Base-by-base conservation (phyloP, 257 asterid genomes). In the Nicotiana otophora region DNA sequence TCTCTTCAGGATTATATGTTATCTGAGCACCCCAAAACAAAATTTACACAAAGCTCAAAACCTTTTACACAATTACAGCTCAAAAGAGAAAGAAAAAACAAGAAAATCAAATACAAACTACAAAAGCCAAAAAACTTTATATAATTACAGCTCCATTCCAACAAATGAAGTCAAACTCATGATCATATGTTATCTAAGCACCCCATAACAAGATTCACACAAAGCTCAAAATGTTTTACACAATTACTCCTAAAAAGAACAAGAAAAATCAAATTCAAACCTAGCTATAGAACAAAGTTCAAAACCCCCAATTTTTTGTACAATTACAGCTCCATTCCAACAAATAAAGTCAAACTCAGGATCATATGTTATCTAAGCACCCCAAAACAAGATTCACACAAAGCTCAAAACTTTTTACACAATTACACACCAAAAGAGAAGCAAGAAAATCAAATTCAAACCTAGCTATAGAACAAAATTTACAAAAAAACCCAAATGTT, bases 1-100 rank as follows among this genome's bases (percentile, higher is more conserved):
- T 92, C 20, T 88, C 96, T 86, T 91, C 95, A 81, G 86, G 88
- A 85, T 89, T 90, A 83, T 92, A 91, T 78, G 82, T 89, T 77
- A 90, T 87, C 98, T 94, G 87, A 57, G 51, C 75, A 42, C 81
- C 82, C 53, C 86, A 77, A 77, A 39, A 78, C 75, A 66, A 57
- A 66, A 84, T 72, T 28, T 61, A 77, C 28, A 63, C 17, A 82
- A 64, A 80, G 31, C 19, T 19, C 62, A 36, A 72, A 74, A 36
- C 53, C 81, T 63, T 54, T 53, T 19, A 33, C 63, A 31, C 19
- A 66, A 42, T 30, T 11, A 55, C 51, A 83, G n/a, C 58, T 23
- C 34, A 3, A 81, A 19, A 60, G 5, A 4, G n/a, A 8, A 61
- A 20, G 10, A 57, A 17, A 68, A 33, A 61, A 82, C 61, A 39